These are phyloP conservation scores for Hebeloma cylindrosporum DNA, from an alignment of 768 basidiomycete species.

Conservation along the genomic window DNA sequence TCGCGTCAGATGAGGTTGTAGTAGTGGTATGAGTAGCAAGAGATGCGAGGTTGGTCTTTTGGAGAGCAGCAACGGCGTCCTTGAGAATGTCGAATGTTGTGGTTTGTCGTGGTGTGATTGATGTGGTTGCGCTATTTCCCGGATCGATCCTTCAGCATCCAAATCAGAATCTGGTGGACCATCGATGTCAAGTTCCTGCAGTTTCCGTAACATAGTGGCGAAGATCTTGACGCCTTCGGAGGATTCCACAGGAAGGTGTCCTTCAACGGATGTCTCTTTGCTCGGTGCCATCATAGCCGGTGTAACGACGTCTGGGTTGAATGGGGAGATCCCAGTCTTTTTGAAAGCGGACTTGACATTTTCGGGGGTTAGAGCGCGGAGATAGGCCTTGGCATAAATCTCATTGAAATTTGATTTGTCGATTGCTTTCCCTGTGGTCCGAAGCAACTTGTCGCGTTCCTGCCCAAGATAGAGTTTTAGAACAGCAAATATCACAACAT, in stretches of 20 bases:
- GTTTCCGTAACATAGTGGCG: constrained; percentile 10
- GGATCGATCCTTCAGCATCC: not conserved
- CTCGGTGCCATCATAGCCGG: constrained; percentile 26
- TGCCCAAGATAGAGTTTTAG: constrained; percentile 30
- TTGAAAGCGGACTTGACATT: constrained; percentile 29
- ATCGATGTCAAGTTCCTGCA: not conserved
- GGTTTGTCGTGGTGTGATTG: constrained; percentile 1
- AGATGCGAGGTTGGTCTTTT: constrained; percentile 8
- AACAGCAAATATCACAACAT: constrained; percentile 31
- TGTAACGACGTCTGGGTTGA: constrained; percentile 22
- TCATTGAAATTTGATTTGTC: constrained; percentile 37
- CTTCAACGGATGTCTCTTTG: constrained; percentile 19
- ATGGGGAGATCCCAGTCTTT: constrained; percentile 24
- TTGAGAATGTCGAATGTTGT: constrained; percentile 3
- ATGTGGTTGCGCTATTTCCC: not conserved
- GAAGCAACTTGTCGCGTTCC: constrained; percentile 15
- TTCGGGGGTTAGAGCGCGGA: constrained; percentile 26
- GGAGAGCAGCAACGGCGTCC: constrained; percentile 4
- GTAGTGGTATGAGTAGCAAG: constrained; percentile 1
- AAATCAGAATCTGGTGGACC: constrained; percentile 1
- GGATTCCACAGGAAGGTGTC: constrained; percentile 20
- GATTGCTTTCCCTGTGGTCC: constrained; percentile 20
- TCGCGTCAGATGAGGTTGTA: constrained; percentile 3
- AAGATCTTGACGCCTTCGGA: constrained; percentile 24
- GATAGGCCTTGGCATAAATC: constrained; percentile 34